Conservation (phyloP, 2,329 filamentous ascomycete species). For the Chalara sp. region DNA sequence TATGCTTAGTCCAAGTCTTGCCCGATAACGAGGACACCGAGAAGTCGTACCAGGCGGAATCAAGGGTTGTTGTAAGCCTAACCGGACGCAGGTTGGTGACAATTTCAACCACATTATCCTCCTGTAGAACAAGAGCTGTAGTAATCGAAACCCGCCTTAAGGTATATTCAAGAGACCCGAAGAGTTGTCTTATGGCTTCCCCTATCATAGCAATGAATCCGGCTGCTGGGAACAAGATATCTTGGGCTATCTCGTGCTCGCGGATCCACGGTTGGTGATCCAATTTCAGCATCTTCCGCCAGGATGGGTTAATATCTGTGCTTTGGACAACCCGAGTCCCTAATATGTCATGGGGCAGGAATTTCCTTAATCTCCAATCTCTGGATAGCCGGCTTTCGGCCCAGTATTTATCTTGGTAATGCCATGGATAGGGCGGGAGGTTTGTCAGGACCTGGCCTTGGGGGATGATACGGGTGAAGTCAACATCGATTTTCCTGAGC, state of each 20-base stretch:
- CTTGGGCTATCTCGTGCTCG: neutral
- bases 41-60: neutral
- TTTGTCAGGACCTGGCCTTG: neutral
- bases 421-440: neutral
- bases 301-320: neutral
- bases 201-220: neutral
- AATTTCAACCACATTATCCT: neutral
- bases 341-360: neutral
- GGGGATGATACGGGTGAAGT: neutral
- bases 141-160: neutral
- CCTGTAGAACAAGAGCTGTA: neutral
- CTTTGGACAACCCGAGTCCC: neutral
- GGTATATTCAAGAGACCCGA: neutral
- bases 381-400: neutral
- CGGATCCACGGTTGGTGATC: neutral
- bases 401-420: neutral
- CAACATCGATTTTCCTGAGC: neutral
- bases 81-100: neutral
- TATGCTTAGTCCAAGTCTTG: neutral
- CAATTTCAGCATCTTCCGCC: neutral
- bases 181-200: neutral
- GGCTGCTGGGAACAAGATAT: neutral
- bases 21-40: neutral
- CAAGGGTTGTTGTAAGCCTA: neutral
- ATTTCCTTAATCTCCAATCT: neutral